Evolutionary conservation across 2,329 filamentous ascomycete species (phyloP).

Genomic region (Xylaria digitata): DNA sequence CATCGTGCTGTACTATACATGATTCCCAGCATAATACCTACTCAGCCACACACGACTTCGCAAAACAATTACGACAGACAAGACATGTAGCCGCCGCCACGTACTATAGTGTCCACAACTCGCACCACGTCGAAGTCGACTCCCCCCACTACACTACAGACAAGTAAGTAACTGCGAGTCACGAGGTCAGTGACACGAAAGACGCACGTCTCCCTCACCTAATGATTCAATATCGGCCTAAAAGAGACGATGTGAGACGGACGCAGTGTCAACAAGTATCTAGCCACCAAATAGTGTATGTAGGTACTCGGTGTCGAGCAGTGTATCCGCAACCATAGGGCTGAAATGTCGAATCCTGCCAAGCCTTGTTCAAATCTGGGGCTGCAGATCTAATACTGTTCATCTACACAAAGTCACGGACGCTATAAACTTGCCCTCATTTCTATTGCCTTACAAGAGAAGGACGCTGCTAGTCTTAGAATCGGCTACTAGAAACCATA

Average conservation of each 20-base stretch:
- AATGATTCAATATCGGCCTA: neutral
- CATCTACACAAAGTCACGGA: neutral
- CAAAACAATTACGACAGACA: slow-evolving; percentile 18
- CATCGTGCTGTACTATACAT: no score
- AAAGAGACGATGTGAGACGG: neutral
- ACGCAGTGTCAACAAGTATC: neutral
- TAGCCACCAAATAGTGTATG: no score
- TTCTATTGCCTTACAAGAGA: neutral
- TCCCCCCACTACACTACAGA: neutral
- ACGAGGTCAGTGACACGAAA: no score
- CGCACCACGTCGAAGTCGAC: neutral
- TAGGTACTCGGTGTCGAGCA: neutral
- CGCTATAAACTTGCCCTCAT: neutral
- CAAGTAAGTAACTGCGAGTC: no score
- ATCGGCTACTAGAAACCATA: neutral
- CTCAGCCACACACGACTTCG: slow-evolving; percentile 30
- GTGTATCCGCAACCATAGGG: slow-evolving; percentile 29
- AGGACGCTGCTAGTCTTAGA: neutral
- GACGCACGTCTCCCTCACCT: neutral
- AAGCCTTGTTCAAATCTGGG: slow-evolving; percentile 9
- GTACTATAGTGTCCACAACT: slow-evolving; percentile 3
- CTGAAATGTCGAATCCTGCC: slow-evolving; percentile 32
- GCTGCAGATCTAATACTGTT: slow-evolving; percentile 20
- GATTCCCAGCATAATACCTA: neutral
- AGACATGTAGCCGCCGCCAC: slow-evolving; percentile 14